Base-by-base conservation (phyloP, 1,139 yeast species). In the Maudiozyma humilis region DNA sequence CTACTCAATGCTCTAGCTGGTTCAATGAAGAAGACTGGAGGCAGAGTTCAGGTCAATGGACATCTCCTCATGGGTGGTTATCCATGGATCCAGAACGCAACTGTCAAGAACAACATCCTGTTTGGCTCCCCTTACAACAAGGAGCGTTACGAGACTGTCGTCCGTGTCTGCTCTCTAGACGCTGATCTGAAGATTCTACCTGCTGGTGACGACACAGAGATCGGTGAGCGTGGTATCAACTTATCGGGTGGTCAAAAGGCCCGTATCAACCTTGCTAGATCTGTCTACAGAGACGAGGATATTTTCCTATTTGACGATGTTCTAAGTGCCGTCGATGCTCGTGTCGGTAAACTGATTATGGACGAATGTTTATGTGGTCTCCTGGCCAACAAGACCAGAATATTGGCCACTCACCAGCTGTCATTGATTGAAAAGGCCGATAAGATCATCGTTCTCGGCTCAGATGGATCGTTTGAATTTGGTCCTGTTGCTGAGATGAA, bases 191-290 rank as follows among this genome's bases (percentile, higher is more conserved):
- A 77, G 16, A 71, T 73, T 39, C 67, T 87, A 41, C 86, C 91
- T 2, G 93, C 83, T 35, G 91, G 95, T 45, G 96, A 88, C 58
- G 61, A 63, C 43, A 85, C 96, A 2, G 95, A 87, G 64, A 83
- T 88, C 47, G 96, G 96, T 50, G 96, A 88, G 62, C 76, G 94
- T 54, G 96, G 96, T 52, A 84, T 88, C 51, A 87, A 93, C 0
- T 66, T 88, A 34, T 85, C 95, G 2, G 96, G 96, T 47, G 96
- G 96, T 36, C 96, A 88, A 63, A 88, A 88, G 65, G 94, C 95
- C 0, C 63, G 71, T 65, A 65, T 67, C 17, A 82, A 81, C 54
- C 68, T 88, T 47, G 96, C 96, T 1, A 74, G 96, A 56, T 84
- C 95, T 2, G 88, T 84, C 3, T 88, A 88, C 62, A 78, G 82